phyloP scores from a whole-genome alignment of 2,329 filamentous ascomycete genomes.

The Beauveria asiatica region DNA sequence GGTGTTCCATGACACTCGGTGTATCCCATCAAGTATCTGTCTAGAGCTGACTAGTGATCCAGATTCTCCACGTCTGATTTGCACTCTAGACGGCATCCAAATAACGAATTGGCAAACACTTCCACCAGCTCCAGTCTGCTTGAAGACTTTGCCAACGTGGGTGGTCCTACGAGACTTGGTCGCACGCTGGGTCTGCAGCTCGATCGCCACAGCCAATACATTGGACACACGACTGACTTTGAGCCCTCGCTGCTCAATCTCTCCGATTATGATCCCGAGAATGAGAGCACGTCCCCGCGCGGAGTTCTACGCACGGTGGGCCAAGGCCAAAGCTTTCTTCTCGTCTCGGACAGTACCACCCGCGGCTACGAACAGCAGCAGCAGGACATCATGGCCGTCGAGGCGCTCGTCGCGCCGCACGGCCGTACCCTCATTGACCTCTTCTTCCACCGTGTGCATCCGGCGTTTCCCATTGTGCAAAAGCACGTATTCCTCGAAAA shows the following conservation, averaged over 20 bases:
- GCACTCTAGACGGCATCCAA: conserved; percentile 3
- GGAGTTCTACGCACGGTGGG: conserved; percentile 67
- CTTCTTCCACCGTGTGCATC: conserved; percentile 75
- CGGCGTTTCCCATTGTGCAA: conserved; percentile 73
- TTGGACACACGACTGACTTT: conserved; percentile 75
- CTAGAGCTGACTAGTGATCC: background rate
- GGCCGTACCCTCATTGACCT: conserved; percentile 70
- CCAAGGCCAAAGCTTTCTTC: conserved; percentile 69
- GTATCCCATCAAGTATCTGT: background rate
- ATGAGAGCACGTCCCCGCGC: conserved; percentile 66
- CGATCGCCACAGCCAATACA: conserved; percentile 74
- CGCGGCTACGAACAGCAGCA: conserved; percentile 62
- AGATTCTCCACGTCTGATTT: conserved; percentile 33
- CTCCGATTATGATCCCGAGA: conserved; percentile 70
- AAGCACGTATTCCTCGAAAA: conserved; percentile 73
- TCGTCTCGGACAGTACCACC: conserved; percentile 66
- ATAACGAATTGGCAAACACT: conserved; percentile 33
- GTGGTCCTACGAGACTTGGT: conserved; percentile 56
- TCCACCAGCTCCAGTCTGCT: conserved; percentile 51
- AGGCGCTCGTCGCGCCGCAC: conserved; percentile 66
- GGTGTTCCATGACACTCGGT: background rate
- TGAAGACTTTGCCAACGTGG: conserved; percentile 64
- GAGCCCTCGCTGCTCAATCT: conserved; percentile 77
- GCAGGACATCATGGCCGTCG: conserved; percentile 63
- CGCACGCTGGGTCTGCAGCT: conserved; percentile 67